Conservation (phyloP, 306 rosid genomes). For the Hippophae rhamnoides region DNA sequence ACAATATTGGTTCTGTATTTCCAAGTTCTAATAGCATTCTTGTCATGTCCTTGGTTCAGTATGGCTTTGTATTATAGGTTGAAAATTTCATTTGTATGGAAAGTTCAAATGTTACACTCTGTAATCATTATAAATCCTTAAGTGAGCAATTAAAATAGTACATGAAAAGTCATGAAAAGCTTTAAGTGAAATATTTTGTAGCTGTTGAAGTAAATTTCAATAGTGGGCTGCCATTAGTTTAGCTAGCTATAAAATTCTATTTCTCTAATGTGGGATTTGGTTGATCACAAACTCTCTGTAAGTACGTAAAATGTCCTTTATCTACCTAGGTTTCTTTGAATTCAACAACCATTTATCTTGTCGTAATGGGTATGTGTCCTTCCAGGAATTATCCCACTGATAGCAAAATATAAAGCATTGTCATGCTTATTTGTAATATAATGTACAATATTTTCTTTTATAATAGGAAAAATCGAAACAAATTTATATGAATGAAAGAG, state of each 20-base stretch:
- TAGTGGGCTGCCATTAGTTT: too few relatives aligned
- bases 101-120: too few relatives aligned
- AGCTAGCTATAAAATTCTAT: too few relatives aligned
- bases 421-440: too few relatives aligned
- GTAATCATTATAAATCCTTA: too few relatives aligned
- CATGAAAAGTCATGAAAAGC: too few relatives aligned
- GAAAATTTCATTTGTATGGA: neutral
- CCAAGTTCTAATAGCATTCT: neutral
- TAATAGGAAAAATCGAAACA: neutral
- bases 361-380: neutral
- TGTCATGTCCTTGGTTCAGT: neutral
- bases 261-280: neutral
- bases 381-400: neutral
- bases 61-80: neutral
- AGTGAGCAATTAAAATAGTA: too few relatives aligned
- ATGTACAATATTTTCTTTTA: neutral
- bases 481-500: too few relatives aligned
- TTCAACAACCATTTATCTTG: neutral
- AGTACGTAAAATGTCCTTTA: neutral
- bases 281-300: neutral
- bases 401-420: neutral
- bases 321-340: neutral
- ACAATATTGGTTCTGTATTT: neutral
- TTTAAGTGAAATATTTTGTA: too few relatives aligned
- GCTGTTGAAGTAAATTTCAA: too few relatives aligned